Evolutionary conservation across 176 grass and related monocot genomes (phyloP).

Genomic region (Typha latifolia): DNA sequence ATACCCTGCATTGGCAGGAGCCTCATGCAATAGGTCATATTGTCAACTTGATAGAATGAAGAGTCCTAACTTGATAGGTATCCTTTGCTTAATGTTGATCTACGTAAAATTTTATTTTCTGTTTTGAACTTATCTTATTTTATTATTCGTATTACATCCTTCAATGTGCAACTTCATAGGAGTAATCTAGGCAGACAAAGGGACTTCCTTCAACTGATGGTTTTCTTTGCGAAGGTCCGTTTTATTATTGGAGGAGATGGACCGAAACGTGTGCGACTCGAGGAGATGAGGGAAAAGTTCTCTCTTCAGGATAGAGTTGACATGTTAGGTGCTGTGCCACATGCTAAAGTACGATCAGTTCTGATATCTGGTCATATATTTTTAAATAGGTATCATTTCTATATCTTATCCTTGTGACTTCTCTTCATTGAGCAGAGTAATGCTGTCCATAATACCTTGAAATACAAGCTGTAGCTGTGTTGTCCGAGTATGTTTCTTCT

Average conservation of each 20-base stretch:
- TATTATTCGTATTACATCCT: too few relatives aligned
- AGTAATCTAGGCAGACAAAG: too few relatives aligned
- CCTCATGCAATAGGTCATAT: too few relatives aligned
- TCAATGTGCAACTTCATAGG: too few relatives aligned
- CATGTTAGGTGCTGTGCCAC: conserved; percentile 92
- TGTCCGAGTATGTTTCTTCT: background rate
- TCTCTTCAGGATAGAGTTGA: conserved; percentile 94
- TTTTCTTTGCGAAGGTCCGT: conserved; percentile 39
- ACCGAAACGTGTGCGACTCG: conserved; percentile 80
- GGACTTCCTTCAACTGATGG: background rate
- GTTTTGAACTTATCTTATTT: too few relatives aligned
- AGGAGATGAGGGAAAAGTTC: conserved; percentile 96
- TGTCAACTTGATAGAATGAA: too few relatives aligned
- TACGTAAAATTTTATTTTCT: too few relatives aligned
- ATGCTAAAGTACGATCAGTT: conserved; percentile 89
- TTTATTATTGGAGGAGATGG: conserved; percentile 98
- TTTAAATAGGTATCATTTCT: conserved; percentile 63
- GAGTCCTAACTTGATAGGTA: too few relatives aligned
- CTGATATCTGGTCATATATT: conserved; percentile 96
- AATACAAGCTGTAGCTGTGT: background rate
- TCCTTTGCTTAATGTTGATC: too few relatives aligned
- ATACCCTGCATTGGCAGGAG: too few relatives aligned
- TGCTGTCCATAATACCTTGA: too few relatives aligned
- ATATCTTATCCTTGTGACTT: background rate
- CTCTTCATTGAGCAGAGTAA: too few relatives aligned